Evolutionary conservation across 176 grass and related monocot species (phyloP), one percentile per base, ranked within the genome.

Genomic region (Calamus simplicifolius): DNA sequence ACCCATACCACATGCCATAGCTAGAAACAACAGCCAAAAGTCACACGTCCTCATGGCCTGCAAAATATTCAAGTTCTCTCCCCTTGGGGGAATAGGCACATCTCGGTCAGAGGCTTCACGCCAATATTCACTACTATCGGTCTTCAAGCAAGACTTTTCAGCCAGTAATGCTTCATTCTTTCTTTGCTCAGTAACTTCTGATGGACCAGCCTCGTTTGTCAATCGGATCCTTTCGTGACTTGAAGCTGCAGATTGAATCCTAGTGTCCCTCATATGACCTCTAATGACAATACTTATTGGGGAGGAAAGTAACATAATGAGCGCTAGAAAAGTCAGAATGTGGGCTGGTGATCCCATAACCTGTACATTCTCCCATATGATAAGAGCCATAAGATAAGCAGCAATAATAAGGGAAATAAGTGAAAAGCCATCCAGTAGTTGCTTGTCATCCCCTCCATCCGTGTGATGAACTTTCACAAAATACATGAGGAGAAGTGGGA

Each of bases 1-100:
- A 18, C 79, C 82, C 79, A 91, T 85, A 13, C 88, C 88, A 4
- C 88, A 91, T 14, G 88, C 69, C 79, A 91, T 87, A 16, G 83
- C 64, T 0, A 86, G 18, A 19, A 86, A 91, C 3, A 91, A 69
- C 27, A 91, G 38, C 88, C 88, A 86, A 55, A 91, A 91, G 58
- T 91, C 57, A 7, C 61, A 57, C 3, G 75, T 80, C 28, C 57
- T 48, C 79, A 86, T 80, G 43, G 88, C 82, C 74, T 91, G 69
- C 19, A 82, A 29, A 6, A 80, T 18, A 57, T 75, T 86, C 29
- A 75, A 49, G 62, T 77, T 77, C 14, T 78, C 80, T 62, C 64
- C 75, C 17, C 67, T 74, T 3, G 5, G 16, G 7, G 28, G 63
- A 56, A 72, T 35, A 2, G 38, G 6, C 17, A 14, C 18, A 21